These are phyloP conservation scores for Yamadazyma sp. DNA, from an alignment of 1,139 yeast genomes.

Conservation along the genomic window DNA sequence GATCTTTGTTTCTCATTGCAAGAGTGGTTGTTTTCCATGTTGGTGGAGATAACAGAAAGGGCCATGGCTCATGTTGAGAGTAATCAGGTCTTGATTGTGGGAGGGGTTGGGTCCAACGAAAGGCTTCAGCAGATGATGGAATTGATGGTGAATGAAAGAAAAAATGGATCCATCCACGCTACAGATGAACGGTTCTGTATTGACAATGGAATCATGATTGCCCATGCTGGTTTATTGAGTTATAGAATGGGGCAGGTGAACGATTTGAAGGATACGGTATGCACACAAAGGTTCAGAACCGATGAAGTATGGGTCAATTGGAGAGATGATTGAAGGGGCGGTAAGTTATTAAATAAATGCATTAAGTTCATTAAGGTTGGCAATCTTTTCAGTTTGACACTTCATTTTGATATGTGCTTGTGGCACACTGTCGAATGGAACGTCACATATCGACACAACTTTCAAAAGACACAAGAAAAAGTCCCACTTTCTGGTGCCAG, in stretches of 20 bases:
- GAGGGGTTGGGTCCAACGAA: constrained; percentile 96
- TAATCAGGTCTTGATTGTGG: constrained; percentile 87
- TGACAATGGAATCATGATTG: constrained; percentile 98
- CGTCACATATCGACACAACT: constrained; percentile 25
- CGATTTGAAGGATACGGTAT: constrained; percentile 68
- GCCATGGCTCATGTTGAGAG: constrained; percentile 98
- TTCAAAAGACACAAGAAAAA: constrained; percentile 20
- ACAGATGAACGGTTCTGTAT: constrained; percentile 97
- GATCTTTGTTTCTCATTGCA: constrained; percentile 92
- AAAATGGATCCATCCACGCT: constrained; percentile 80
- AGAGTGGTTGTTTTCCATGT: constrained; percentile 91
- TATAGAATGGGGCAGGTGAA: constrained; percentile 78
- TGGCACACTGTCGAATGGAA: constrained; percentile 5
- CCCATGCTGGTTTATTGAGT: constrained; percentile 92
- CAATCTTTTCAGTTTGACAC: too few relatives aligned
- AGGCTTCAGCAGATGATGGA: constrained; percentile 96
- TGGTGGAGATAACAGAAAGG: constrained; percentile 95
- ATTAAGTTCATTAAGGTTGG: neutral
- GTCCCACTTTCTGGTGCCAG: constrained; percentile 24
- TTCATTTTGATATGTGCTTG: constrained; percentile 5
- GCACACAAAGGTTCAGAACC: constrained; percentile 91
- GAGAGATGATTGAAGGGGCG: constrained; percentile 56
- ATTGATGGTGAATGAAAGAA: constrained; percentile 82
- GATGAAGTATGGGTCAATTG: constrained; percentile 91
- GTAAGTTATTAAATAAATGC: neutral